phyloP scores from a whole-genome alignment of 2,329 filamentous ascomycete species.

The Neocucurbitaria cava region DNA sequence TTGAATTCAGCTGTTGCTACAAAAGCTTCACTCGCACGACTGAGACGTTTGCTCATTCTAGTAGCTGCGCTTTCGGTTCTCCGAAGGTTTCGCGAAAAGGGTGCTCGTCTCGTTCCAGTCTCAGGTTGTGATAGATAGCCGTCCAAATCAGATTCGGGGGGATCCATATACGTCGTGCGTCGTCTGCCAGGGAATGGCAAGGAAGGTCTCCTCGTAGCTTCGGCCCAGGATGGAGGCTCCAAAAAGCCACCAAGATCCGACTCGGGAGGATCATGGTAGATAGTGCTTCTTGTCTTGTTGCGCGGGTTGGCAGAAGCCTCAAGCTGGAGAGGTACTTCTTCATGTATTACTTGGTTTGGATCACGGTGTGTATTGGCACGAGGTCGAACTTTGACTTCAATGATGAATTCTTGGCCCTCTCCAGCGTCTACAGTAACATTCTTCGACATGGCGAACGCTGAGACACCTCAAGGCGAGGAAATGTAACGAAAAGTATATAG shows the following conservation, averaged over 20 bases:
- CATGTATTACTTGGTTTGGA: not conserved
- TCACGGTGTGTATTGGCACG: not conserved
- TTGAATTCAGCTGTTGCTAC: conserved; percentile 3
- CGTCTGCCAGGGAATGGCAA: not conserved
- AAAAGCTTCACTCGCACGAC: conserved; percentile 2
- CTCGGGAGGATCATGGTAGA: conserved; percentile 4
- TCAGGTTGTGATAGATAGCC: conserved; percentile 4
- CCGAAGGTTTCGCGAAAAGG: not conserved
- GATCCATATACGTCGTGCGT: conserved; percentile 2
- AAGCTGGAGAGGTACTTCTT: conserved; percentile 2
- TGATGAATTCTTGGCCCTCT: conserved; percentile 3
- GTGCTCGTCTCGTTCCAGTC: not conserved
- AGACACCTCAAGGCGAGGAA: not conserved
- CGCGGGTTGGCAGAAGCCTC: not conserved
- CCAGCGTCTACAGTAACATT: conserved; percentile 1
- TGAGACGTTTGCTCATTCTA: conserved; percentile 4
- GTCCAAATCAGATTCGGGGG: conserved; percentile 3
- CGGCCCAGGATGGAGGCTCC: not conserved
- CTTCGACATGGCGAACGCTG: not conserved
- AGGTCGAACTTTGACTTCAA: conserved; percentile 6
- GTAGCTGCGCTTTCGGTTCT: not conserved
- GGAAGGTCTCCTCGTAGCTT: conserved; percentile 1
- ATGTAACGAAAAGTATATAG: not conserved
- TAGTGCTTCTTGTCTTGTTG: not conserved
- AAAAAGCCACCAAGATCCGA: conserved; percentile 1